Evolutionary conservation across 352 stramenopile genomes (phyloP), one percentile per base, ranked within the genome.

Genomic region (Thalassiosira livingstoniorum): DNA sequence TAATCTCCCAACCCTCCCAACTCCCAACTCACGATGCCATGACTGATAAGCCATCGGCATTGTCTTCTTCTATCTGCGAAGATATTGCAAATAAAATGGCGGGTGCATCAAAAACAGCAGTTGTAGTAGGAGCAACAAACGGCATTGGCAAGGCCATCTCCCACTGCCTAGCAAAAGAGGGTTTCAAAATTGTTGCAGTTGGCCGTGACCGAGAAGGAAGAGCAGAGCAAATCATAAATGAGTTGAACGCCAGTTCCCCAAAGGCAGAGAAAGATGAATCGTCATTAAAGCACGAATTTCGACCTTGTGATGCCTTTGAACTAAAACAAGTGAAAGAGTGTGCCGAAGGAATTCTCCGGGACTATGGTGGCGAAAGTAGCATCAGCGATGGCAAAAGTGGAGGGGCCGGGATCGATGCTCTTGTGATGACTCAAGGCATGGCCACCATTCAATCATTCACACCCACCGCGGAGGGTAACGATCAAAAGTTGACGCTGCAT

Each of bases 351-450:
- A 88, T 88, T 35, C 51, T 43, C 35, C 45, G 54, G 5, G 78
- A 81, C 66, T 70, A 78, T 42, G 32, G 15, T 11, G 43, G 43
- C 18, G 23, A 13, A 37, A 53, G 25, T 37, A 39, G 31, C 10
- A 62, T 7, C 60, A 35, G 76, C 35, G 42, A 34, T 37, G 45
- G 31, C 10, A 62, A n/a, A 45, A 35, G 76, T 43, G 42, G 27
- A 23, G 53, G 53, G 23, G 23, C 27, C 21, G 58, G 42, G 13
- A 80, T 92, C 55, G 89, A 93, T 80, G 71, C 69, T 2, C 66
- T 94, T 13, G 77, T 94, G 1, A 82, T 93, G 75, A 92, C 89
- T 11, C 90, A 94, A 63, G 90, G 90, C n/a, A 94, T 94, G 80
- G 89, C 83, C 25, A 92, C 90, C 0, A 80, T 86, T 29, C 84